phyloP scores from a whole-genome alignment of 2,329 filamentous ascomycete species.

The Rhinocladiella similis region DNA sequence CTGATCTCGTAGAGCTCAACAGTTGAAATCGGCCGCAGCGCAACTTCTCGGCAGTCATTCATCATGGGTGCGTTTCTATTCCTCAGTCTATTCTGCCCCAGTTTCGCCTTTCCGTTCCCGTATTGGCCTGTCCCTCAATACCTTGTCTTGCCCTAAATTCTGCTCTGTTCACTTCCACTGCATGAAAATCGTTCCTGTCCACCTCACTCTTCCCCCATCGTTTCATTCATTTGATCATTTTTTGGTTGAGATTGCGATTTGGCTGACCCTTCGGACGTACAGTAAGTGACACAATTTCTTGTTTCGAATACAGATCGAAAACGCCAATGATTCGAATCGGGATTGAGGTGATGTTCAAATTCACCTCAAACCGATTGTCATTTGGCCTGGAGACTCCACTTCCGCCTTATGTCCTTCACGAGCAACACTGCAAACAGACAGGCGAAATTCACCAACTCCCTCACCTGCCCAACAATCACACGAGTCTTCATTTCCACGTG shows the following conservation, averaged over 20 bases:
- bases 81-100: conserved; percentile 25
- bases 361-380: conserved; percentile 16
- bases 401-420: conserved; percentile 22
- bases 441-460: conserved; percentile 13
- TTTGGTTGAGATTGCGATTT: conserved; percentile 5
- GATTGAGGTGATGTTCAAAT: conserved; percentile 3
- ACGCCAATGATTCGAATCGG: background rate
- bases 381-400: conserved; percentile 21
- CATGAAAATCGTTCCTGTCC: conserved; percentile 14
- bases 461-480: conserved; percentile 12
- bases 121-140: conserved; percentile 17
- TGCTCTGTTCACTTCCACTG: conserved; percentile 7
- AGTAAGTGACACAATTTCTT: conserved; percentile 25
- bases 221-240: conserved; percentile 13
- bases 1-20: conserved; percentile 32
- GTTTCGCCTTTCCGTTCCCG: conserved; percentile 26
- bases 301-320: conserved; percentile 15
- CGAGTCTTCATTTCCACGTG: conserved; percentile 17
- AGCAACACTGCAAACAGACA: conserved; percentile 9
- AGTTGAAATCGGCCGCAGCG: conserved; percentile 25
- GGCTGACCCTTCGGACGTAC: conserved; percentile 17
- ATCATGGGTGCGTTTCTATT: conserved; percentile 35
- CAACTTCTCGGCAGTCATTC: conserved; percentile 33
- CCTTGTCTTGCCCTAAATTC: conserved; percentile 21
- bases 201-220: conserved; percentile 21